Base-by-base conservation (phyloP, 1,284 basidiomycete genomes). In the Mycena citricolor region DNA sequence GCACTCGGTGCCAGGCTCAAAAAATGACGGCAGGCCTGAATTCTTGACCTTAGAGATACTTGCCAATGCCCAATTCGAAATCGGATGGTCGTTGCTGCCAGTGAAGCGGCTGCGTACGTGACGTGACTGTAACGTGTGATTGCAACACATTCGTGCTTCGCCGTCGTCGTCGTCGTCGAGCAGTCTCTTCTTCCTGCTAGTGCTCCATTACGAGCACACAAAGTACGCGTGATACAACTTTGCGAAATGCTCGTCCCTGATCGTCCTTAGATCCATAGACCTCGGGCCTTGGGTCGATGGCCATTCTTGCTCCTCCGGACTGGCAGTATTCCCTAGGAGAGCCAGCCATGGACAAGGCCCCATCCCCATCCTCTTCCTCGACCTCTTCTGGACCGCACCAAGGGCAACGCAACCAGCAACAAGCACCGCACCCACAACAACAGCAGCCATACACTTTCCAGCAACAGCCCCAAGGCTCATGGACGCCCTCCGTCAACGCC, bases 271-370 rank as follows among this genome's bases (percentile, higher is more conserved):
- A n/a, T n/a, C n/a, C n/a, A n/a, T n/a, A n/a, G n/a, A n/a, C n/a
- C n/a, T n/a, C 31, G 31, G n/a, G n/a, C n/a, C n/a, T 34, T 39
- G 24, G 43, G 76, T 80, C 74, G 73, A 86, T 86, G 83, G 84
- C 83, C 68, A 75, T 85, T 73, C 79, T 86, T 68, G 81, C 77
- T 54, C 73, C 79, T 62, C 72, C 76, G 68, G 81, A 86, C 71
- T 86, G 83, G 83, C 76, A 77, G 56, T 73, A 69, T 57, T 61
- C 71, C 57, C 72, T 74, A 61, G 72, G 75, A 74, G 76, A 81
- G 64, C 67, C 69, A 59, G 62, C 69, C 55, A 83, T 83, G 80
- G 80, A 83, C 68, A 60, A 59, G 66, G 51, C 65, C 71, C 47
- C 76, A 73, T 52, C 79, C 79, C 61, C 78, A 74, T 57, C 72